Percentiles rank a stretch among this genome's conserved stretches.
Evolutionary conservation across 1,284 basidiomycete species (phyloP).

Genomic region (Moniliella sp.): DNA sequence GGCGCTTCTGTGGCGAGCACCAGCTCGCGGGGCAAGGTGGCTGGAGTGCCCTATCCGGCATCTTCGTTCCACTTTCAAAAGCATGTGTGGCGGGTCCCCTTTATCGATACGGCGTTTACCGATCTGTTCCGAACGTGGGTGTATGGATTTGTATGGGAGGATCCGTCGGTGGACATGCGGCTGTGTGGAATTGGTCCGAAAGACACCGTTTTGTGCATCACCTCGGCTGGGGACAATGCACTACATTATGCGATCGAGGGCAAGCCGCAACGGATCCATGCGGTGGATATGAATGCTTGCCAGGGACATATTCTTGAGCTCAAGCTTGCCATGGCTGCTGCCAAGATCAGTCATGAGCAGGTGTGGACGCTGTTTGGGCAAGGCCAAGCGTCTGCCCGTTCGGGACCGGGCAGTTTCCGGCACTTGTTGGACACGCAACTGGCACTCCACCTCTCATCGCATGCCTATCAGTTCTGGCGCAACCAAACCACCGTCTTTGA

Average conservation of each 20-base stretch:
- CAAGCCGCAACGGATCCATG: slow-evolving; percentile 44
- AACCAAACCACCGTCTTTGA: slow-evolving; percentile 47
- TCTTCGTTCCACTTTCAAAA: slow-evolving; percentile 59
- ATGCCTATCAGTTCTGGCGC: slow-evolving; percentile 57
- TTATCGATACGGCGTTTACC: slow-evolving; percentile 51
- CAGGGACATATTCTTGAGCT: slow-evolving; percentile 61
- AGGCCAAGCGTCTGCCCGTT: slow-evolving; percentile 47
- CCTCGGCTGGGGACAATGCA: slow-evolving; percentile 59
- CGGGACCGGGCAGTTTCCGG: slow-evolving; percentile 47
- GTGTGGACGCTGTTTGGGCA: slow-evolving; percentile 55
- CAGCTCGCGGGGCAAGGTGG: too few species aligned
- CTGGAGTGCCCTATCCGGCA: too few species aligned
- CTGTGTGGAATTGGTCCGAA: slow-evolving; percentile 44
- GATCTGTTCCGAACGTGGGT: slow-evolving; percentile 55
- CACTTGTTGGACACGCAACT: slow-evolving; percentile 47
- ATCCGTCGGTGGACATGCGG: slow-evolving; percentile 55
- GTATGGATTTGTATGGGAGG: slow-evolving; percentile 58
- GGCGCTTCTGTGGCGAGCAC: too few species aligned
- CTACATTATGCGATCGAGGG: slow-evolving; percentile 56
- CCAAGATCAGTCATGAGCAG: slow-evolving; percentile 46
- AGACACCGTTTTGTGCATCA: slow-evolving; percentile 55
- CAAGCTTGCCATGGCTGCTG: slow-evolving; percentile 48
- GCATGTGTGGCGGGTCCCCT: slow-evolving; percentile 45
- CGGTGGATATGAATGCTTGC: slow-evolving; percentile 48
- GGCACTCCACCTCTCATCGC: slow-evolving; percentile 51